Evolutionary conservation across 768 basidiomycete species (phyloP).

Genomic region (Amanita inopinata): DNA sequence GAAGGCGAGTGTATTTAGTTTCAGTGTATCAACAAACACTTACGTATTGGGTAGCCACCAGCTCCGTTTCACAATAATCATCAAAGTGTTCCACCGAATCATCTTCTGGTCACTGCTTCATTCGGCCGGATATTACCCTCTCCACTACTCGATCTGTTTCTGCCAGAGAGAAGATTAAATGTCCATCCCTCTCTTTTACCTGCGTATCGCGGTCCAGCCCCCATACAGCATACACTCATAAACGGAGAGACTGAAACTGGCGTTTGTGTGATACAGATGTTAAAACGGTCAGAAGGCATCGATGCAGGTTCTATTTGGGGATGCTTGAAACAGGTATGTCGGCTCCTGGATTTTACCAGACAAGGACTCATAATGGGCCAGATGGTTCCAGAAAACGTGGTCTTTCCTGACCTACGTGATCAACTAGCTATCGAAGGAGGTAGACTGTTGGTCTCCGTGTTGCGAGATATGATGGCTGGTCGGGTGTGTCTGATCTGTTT

Average conservation of each 20-base stretch:
- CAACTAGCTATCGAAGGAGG: constrained; percentile 57
- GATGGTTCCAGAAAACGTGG: constrained; percentile 40
- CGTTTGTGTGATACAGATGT: constrained; percentile 75
- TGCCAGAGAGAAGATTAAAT: constrained; percentile 53
- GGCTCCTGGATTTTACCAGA: neutral
- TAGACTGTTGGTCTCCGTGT: constrained; percentile 54
- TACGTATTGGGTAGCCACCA: constrained; percentile 22
- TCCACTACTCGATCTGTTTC: constrained; percentile 53
- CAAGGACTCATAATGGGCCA: constrained; percentile 17
- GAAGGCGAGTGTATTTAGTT: constrained; percentile 34
- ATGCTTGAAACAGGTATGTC: constrained; percentile 40
- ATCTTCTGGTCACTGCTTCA: constrained; percentile 78
- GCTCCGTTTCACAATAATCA: constrained; percentile 24
- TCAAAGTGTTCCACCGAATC: constrained; percentile 19
- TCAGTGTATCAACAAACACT: constrained; percentile 1
- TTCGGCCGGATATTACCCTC: constrained; percentile 80
- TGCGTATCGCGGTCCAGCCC: constrained; percentile 81
- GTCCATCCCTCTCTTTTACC: constrained; percentile 88
- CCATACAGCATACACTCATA: constrained; percentile 76
- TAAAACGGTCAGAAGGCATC: constrained; percentile 56
- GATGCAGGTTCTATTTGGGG: constrained; percentile 74
- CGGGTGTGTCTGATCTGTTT: constrained; percentile 28
- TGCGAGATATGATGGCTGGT: constrained; percentile 53
- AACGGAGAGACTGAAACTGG: constrained; percentile 62
- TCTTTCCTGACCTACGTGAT: constrained; percentile 49